Conservation (phyloP, 306 rosid genomes). For the Carpinus viminea region DNA sequence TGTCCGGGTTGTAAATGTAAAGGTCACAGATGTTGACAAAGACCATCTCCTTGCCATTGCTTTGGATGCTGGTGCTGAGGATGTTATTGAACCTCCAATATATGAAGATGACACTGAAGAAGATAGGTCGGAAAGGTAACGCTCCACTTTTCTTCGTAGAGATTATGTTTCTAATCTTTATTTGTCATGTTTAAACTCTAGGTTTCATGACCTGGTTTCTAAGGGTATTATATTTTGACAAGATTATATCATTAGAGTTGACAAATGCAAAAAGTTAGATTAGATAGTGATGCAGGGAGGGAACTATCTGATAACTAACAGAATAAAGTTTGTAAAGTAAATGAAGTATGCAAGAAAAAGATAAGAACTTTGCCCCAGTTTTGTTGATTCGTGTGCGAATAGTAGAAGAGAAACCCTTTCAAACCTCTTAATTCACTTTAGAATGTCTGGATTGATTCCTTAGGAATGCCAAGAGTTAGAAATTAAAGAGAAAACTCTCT, state of each 20-base stretch:
- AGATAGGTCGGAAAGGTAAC: conserved; percentile 71
- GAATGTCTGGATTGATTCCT: too few relatives aligned
- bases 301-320: too few relatives aligned
- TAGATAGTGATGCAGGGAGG: neutral
- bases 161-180: conserved; percentile 18
- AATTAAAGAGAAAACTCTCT: too few relatives aligned
- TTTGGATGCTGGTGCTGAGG: conserved; percentile 89
- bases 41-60: conserved; percentile 78
- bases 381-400: too few relatives aligned
- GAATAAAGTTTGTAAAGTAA: too few relatives aligned
- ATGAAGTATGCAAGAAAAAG: too few relatives aligned
- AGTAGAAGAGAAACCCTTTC: too few relatives aligned
- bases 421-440: too few relatives aligned
- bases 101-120: conserved; percentile 86
- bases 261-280: neutral
- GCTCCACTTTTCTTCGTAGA: conserved; percentile 1
- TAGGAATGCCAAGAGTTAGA: too few relatives aligned
- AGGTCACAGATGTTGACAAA: conserved; percentile 67
- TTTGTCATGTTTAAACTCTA: neutral
- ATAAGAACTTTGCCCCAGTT: too few relatives aligned
- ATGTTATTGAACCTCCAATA: conserved; percentile 78
- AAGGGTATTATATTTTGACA: neutral
- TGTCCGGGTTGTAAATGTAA: conserved; percentile 72
- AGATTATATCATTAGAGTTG: neutral
- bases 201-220: neutral